Percentiles rank a stretch among this genome's conserved stretches.
phyloP scores from a whole-genome alignment of 768 basidiomycete genomes.

The Mycena galopus region DNA sequence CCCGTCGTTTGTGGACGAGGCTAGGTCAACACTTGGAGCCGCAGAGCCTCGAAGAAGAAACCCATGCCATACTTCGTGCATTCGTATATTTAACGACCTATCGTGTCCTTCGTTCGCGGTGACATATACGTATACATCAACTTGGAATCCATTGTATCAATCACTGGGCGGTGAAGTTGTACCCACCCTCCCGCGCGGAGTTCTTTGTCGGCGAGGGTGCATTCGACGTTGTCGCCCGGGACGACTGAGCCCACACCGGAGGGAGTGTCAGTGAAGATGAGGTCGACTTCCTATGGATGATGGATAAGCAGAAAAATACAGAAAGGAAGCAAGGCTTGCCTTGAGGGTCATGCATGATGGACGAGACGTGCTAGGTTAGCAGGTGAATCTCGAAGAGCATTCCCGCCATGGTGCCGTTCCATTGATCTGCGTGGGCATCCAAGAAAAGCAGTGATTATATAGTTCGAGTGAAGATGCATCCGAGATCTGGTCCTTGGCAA shows the following conservation, averaged over 20 bases:
- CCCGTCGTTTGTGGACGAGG: conserved; percentile 43
- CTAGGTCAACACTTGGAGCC: conserved; percentile 39
- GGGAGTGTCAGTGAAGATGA: conserved; percentile 94
- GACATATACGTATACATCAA: conserved; percentile 17
- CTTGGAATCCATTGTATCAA: conserved; percentile 5
- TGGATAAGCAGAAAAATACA: background rate
- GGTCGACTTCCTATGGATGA: conserved; percentile 80
- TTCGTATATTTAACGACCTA: conserved; percentile 21
- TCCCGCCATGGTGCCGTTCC: conserved; percentile 85
- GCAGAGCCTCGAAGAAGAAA: conserved; percentile 28
- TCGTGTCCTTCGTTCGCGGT: background rate
- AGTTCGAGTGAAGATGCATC: conserved; percentile 60
- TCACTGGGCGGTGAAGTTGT: conserved; percentile 48
- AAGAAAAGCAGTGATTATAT: background rate
- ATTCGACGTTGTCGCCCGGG: conserved; percentile 85
- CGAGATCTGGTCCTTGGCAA: conserved; percentile 76
- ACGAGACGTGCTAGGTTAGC: conserved; percentile 91
- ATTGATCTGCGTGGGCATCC: conserved; percentile 78
- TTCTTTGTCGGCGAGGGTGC: conserved; percentile 71
- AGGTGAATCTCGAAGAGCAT: conserved; percentile 95
- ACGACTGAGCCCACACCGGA: conserved; percentile 88
- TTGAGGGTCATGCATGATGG: conserved; percentile 99
- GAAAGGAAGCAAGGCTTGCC: conserved; percentile 56
- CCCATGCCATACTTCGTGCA: conserved; percentile 27
- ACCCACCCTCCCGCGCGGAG: conserved; percentile 78